phyloP scores from a whole-genome alignment of 129 eudicot genomes.

The Helianthus annuus region DNA sequence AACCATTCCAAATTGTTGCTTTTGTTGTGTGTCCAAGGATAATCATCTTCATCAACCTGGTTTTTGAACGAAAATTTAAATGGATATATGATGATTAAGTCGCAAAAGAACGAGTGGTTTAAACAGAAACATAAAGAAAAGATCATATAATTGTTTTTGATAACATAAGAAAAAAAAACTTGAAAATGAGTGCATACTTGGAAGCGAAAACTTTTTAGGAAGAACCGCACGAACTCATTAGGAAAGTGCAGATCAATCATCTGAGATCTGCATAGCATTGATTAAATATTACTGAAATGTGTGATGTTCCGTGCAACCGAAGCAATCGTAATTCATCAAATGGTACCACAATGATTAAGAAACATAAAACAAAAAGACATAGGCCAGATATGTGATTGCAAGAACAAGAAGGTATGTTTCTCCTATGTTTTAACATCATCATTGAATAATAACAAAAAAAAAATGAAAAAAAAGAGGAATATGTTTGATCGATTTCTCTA shows the following conservation, averaged over 20 bases:
- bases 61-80: neutral
- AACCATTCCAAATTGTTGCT: conserved; percentile 50
- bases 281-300: conserved; percentile 15
- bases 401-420: conserved; percentile 68
- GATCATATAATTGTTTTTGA: neutral
- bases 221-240: conserved; percentile 27
- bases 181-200: conserved; percentile 20
- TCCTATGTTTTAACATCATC: conserved; percentile 62
- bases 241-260: conserved; percentile 31
- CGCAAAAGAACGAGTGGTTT: conserved; percentile 5
- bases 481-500: conserved; percentile 32
- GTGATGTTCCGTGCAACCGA: neutral
- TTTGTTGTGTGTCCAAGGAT: conserved; percentile 50
- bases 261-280: conserved; percentile 27
- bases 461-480: conserved; percentile 1
- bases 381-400: conserved; percentile 48
- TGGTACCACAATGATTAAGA: neutral
- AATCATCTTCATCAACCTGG: conserved; percentile 84
- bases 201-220: conserved; percentile 17
- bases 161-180: conserved; percentile 3
- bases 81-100: neutral
- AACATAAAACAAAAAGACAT: neutral
- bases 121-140: conserved; percentile 1
- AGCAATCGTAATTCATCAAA: conserved; percentile 11
- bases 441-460: conserved; percentile 4